Base-by-base conservation (phyloP, 1,284 basidiomycete species). In the Thelephora terrestris region DNA sequence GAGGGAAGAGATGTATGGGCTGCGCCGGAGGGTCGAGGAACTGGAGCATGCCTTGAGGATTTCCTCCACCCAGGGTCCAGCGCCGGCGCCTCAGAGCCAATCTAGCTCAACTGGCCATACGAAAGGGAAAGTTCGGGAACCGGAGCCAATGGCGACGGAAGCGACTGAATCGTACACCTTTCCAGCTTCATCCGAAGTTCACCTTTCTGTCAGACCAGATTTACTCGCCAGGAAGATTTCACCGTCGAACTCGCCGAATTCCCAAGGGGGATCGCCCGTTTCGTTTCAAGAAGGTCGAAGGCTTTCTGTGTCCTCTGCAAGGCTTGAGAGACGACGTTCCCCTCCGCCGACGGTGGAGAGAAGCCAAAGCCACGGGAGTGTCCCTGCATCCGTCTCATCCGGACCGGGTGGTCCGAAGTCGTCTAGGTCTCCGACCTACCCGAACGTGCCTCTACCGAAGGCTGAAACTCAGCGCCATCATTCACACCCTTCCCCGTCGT, bases 1-100 rank as follows among this genome's bases (percentile, higher is more conserved):
- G 68, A 70, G 70, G 43, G 69, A 75, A 20, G 84, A 87, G 63
- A 68, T 86, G 50, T 57, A 59, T 18, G 65, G 67, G 20, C 64
- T 87, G 48, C 71, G 73, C 45, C 67, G 76, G 27, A 69, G 78
- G 38, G 71, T 67, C 23, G 64, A 64, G 35, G 65, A 66, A 53
- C 54, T 66, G 18, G 63, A 64, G 54, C 50, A 48, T 20, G 55
- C 58, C 46, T 50, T 61, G 36, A 57, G 59, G 20, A 42, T 52
- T 32, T 50, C 57, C 3, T 12, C 48, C 9, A 43, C 47, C 24
- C 49, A 53, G 23, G 45, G 50, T 5, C 57, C 54, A 51, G 57
- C 57, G 42, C 53, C 58, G 44, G 23, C 51, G 5, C 24, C 38
- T 4, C 49, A 51, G 39, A 23, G 20, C 20, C 39, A 42, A 42